Evolutionary conservation across 805 yeast species (phyloP), one percentile per base, ranked within the genome.

Genomic region (Suhomyces sp.): DNA sequence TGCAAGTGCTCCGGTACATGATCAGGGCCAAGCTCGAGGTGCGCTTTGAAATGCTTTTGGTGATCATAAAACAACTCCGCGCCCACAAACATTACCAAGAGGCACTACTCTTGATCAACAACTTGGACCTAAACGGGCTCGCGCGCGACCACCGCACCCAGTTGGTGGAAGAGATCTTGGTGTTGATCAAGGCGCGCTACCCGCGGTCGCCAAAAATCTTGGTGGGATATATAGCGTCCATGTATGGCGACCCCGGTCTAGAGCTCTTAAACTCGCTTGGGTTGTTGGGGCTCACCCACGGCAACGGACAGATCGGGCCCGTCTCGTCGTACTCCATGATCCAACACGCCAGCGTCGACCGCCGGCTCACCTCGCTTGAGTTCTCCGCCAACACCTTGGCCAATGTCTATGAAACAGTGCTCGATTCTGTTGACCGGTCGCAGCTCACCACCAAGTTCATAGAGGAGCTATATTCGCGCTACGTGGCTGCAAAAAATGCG

Each of bases 201-300:
- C 60, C 69, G 0, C 51, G 53, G 6, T 63, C 70, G 5, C 77
- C 78, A 1, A 67, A 71, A 35, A 63, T 73, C 4, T 57, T 73
- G 4, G 58, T 71, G 5, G 79, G 78, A 2, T 75, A 75, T 57
- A 64, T 67, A 31, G 65, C 68, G 0, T 60, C 74, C 1, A 53
- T 72, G 17, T 73, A 15, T 6, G 54, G 53, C 8, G 17, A 10
- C 10, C 17, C 57, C 2, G 64, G 64, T 0, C 57, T 66, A 10
- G 49, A 59, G 3, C 49, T 67, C 1, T 58, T 74, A 12, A 63
- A 69, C 41, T 64, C 68, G 3, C 54, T 73, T 27, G 55, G 62
- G 27, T 31, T 74, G 22, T 54, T 73, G 23, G 65, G 66, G 2
- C 40, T 66, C 3, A 54, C 66, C 1, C 62, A 68, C 52, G 69